A percentile compares a stretch with the other conserved stretches of the same genome.
Conservation (phyloP, 2,329 filamentous ascomycete species). For the Neoscytalidium dimidiatum region DNA sequence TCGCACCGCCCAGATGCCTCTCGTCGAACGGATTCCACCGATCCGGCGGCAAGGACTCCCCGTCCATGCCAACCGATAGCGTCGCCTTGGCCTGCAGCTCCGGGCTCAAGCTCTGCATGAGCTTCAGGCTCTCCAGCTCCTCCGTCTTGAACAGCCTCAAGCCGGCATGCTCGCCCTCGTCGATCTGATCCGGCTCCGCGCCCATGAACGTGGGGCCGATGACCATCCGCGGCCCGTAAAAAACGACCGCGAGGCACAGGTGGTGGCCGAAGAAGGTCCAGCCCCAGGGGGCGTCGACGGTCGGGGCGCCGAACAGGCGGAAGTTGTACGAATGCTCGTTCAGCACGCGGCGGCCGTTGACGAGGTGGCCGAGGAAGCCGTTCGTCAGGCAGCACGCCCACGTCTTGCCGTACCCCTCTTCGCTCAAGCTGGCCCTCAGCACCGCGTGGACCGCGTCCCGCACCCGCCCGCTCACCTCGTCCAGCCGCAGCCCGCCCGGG, state of each 20-base stretch:
- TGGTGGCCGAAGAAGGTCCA: slow-evolving; percentile 79
- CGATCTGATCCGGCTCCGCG: slow-evolving; percentile 76
- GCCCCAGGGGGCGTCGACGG: slow-evolving; percentile 60
- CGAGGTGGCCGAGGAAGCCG: slow-evolving; percentile 71
- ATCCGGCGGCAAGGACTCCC: slow-evolving; percentile 46
- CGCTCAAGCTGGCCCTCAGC: slow-evolving; percentile 61
- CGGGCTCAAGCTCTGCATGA: slow-evolving; percentile 65
- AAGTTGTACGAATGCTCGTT: slow-evolving; percentile 80
- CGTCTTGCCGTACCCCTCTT: slow-evolving; percentile 72
- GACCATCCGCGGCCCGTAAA: slow-evolving; percentile 66
- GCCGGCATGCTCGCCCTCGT: slow-evolving; percentile 62
- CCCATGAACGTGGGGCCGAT: slow-evolving; percentile 77
- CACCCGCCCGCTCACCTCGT: slow-evolving; percentile 4
- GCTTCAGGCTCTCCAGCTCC: slow-evolving; percentile 62
- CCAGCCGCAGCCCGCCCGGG: slow-evolving; percentile 20
- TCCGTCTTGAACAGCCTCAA: slow-evolving; percentile 68
- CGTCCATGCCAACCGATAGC: slow-evolving; percentile 41
- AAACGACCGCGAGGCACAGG: slow-evolving; percentile 70
- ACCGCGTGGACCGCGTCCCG: slow-evolving; percentile 46
- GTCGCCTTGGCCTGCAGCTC: slow-evolving; percentile 55
- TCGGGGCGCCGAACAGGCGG: slow-evolving; percentile 62
- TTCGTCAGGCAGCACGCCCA: slow-evolving; percentile 57
- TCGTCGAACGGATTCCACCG: slow-evolving; percentile 83
- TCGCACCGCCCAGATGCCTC: slow-evolving; percentile 75
- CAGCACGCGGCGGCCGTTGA: slow-evolving; percentile 63